A percentile compares a stretch with the other conserved stretches of the same genome.
Evolutionary conservation across 2,329 filamentous ascomycete genomes (phyloP).

Genomic region (Cylindrodendrum hubeiense): DNA sequence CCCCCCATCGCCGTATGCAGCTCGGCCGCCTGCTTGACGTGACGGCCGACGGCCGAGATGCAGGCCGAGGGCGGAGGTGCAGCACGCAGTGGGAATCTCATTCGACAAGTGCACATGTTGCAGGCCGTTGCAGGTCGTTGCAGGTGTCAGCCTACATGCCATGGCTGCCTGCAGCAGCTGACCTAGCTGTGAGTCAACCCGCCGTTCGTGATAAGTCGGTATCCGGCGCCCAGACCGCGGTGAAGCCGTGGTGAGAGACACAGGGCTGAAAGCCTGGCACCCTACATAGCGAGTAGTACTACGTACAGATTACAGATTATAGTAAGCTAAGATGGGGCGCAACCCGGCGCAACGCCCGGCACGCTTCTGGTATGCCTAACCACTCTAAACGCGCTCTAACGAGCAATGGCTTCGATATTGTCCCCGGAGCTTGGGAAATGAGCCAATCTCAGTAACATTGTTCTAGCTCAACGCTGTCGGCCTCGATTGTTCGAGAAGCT

Average conservation of each 20-base stretch:
- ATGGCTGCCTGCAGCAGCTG: constrained; percentile 36
- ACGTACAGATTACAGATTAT: too few species aligned
- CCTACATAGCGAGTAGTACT: too few species aligned
- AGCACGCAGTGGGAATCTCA: not conserved
- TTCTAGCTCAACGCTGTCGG: constrained; percentile 8
- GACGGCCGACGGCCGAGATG: constrained; percentile 15
- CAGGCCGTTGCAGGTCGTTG: too few species aligned
- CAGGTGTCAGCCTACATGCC: constrained; percentile 36
- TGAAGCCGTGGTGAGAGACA: constrained; percentile 30
- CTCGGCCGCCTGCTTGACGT: constrained; percentile 15
- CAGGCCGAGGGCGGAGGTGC: constrained; percentile 15
- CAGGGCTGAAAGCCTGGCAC: constrained; percentile 35
- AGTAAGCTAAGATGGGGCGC: constrained; percentile 13
- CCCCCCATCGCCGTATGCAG: constrained; percentile 33
- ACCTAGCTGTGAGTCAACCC: constrained; percentile 25
- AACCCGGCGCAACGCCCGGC: constrained; percentile 21
- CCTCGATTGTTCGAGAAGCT: not conserved
- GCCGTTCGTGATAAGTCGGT: constrained; percentile 14
- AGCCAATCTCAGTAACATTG: constrained; percentile 28
- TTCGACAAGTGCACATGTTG: too few species aligned
- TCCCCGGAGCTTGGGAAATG: constrained; percentile 22
- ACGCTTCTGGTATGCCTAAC: constrained; percentile 17
- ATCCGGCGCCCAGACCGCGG: constrained; percentile 30
- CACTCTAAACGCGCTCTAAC: too few species aligned
- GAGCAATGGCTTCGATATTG: constrained; percentile 13